phyloP scores from a whole-genome alignment of 2,329 filamentous ascomycete species.

The Pseudopithomyces maydicus region DNA sequence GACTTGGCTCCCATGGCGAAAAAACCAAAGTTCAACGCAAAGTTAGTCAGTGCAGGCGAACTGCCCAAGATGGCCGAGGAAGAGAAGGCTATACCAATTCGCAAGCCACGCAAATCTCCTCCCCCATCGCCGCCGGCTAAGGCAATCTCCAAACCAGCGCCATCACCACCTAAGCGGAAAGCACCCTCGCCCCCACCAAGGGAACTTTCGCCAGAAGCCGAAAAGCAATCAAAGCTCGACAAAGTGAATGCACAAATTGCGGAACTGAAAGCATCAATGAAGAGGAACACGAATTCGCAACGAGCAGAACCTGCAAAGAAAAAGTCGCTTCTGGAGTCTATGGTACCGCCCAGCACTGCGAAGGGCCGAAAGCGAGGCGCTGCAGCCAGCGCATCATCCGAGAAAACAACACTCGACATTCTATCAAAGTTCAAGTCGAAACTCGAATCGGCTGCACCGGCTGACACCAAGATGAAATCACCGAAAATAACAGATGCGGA shows the following conservation, averaged over 20 bases:
- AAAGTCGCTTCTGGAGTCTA: slow-evolving; percentile 69
- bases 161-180: slow-evolving; percentile 22
- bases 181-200: slow-evolving; percentile 32
- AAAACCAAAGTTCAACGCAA: slow-evolving; percentile 78
- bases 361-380: slow-evolving; percentile 72
- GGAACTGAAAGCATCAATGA: slow-evolving; percentile 81
- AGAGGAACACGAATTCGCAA: slow-evolving; percentile 57
- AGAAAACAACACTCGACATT: slow-evolving; percentile 64
- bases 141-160: slow-evolving; percentile 13
- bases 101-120: slow-evolving; percentile 33
- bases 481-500: slow-evolving; percentile 24
- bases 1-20: slow-evolving; percentile 67
- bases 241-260: slow-evolving; percentile 80
- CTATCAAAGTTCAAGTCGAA: slow-evolving; percentile 81
- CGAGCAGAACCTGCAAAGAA: slow-evolving; percentile 49
- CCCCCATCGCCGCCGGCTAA: slow-evolving; percentile 31
- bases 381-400: slow-evolving; percentile 61
- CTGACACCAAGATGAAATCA: slow-evolving; percentile 41
- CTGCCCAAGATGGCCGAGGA: slow-evolving; percentile 27
- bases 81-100: slow-evolving; percentile 38
- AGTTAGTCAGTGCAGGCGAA: slow-evolving; percentile 63
- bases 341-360: slow-evolving; percentile 75
- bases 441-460: slow-evolving; percentile 56
- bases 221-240: slow-evolving; percentile 59
- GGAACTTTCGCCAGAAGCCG: slow-evolving; percentile 48